Base-by-base conservation (phyloP, 768 basidiomycete species). In the Lentinus brumalis region DNA sequence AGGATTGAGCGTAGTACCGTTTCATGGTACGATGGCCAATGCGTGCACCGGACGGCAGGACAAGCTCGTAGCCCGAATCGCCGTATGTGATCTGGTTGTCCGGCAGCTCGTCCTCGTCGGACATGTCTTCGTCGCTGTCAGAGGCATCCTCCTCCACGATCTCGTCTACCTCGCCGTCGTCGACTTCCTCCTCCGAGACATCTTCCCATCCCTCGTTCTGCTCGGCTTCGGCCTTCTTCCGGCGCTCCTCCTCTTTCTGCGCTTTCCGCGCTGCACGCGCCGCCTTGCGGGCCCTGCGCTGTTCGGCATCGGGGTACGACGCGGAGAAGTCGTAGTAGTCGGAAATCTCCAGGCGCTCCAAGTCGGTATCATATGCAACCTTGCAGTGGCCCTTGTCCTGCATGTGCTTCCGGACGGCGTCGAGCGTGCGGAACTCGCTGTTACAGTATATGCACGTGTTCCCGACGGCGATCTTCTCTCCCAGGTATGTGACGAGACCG, bases 341-440 rank as follows among this genome's bases (percentile, higher is more conserved):
- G 0, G 94, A 92, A 5, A 96, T 65, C 66, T 96, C 96, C 54
- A 96, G 83, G 44, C 87, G 84, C 70, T 98, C 94, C 41, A 77
- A 70, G 67, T 92, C 87, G 1, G 83, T 76, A 60, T 94, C 92
- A 74, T 96, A 98, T 0, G 92, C 90, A 64, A 99, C 86, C 76
- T 97, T 98, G 82, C 96, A 98, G 70, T 99, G 97, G 59, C 85
- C 83, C 77, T 98, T 98, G 79, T 96, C 96, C 42, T 85, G 62
- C 97, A 99, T 99, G 72, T 99, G 97, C 69, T 92, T 92, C 66
- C 95, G 81, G 5, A 93, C 95, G 0, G 96, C 96, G 4, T 94
- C 89, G 55, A 96, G 70, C 15, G 86, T 88, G 59, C 87, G 84
- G 74, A 94, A 94, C 68, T 94, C 94, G 61, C 87, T 89, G 68